phyloP scores from a whole-genome alignment of 2,329 filamentous ascomycete genomes.

The Dothideomycetidae sp. region DNA sequence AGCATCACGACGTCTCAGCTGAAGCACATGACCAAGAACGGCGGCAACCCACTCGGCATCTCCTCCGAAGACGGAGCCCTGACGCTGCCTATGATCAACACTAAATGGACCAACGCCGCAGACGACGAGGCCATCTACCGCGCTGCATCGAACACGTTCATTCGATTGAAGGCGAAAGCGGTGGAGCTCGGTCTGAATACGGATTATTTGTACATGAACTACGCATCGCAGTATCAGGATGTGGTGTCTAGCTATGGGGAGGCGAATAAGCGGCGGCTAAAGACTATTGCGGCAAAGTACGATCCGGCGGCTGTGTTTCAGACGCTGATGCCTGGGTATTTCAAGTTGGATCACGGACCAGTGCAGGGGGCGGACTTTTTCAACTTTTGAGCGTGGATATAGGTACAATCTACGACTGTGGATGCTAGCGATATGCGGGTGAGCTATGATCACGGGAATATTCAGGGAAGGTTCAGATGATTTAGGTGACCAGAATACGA shows the following conservation, averaged over 20 bases:
- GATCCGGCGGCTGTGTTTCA: conserved; percentile 30
- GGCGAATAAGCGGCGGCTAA: conserved; percentile 23
- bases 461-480: too few species aligned
- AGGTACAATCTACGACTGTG: too few species aligned
- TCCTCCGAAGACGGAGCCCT: conserved; percentile 2
- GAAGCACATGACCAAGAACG: conserved; percentile 4
- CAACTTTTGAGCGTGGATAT: background rate
- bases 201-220: conserved; percentile 14
- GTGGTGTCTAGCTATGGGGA: conserved; percentile 14
- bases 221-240: conserved; percentile 14
- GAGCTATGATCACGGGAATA: too few species aligned
- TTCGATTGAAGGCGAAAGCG: conserved; percentile 1
- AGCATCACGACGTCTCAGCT: conserved; percentile 2
- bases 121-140: conserved; percentile 14
- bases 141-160: conserved; percentile 11
- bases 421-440: too few species aligned
- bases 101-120: conserved; percentile 13
- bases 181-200: conserved; percentile 7
- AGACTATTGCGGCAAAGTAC: conserved; percentile 24
- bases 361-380: conserved; percentile 3
- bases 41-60: conserved; percentile 6
- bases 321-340: conserved; percentile 28
- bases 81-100: conserved; percentile 1
- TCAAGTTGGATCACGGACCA: conserved; percentile 24
- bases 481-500: too few species aligned